A percentile compares a stretch with the other conserved stretches of the same genome.
Evolutionary conservation across 164 flowering plant genomes (phyloP).

Genomic region (Hamamelis virginiana): DNA sequence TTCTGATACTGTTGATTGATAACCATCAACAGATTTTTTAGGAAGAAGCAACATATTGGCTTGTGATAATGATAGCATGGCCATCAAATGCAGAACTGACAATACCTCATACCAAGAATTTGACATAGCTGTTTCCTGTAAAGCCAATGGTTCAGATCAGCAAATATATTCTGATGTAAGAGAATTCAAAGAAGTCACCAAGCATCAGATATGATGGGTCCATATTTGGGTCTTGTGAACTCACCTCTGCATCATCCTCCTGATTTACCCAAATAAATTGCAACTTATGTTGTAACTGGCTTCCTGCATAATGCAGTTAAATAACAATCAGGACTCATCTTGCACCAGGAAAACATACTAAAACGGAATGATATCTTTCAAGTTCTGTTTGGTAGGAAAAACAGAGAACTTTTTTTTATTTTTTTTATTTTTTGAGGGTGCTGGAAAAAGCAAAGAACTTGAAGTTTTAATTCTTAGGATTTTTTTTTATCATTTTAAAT

Average conservation of each 20-base stretch:
- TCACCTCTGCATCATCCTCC: conserved; percentile 89
- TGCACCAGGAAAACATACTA: not conserved
- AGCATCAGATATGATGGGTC: not conserved
- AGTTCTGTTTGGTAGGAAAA: conserved; percentile 4
- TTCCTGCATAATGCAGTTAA: conserved; percentile 45
- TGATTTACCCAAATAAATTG: conserved; percentile 92
- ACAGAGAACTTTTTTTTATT: too few species aligned
- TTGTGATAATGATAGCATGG: conserved; percentile 76
- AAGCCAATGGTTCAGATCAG: conserved; percentile 10
- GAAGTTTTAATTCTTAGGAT: too few species aligned
- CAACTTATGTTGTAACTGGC: conserved; percentile 68
- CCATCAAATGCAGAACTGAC: conserved; percentile 93
- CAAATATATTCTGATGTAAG: not conserved
- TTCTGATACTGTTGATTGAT: conserved; percentile 88
- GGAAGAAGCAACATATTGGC: conserved; percentile 89
- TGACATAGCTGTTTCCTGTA: conserved; percentile 82
- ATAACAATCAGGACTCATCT: conserved; percentile 7
- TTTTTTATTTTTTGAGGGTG: too few species aligned
- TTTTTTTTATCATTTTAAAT: too few species aligned
- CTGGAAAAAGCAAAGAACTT: too few species aligned
- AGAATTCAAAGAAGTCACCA: not conserved
- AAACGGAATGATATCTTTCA: not conserved
- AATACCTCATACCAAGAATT: conserved; percentile 95
- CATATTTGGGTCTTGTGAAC: not conserved
- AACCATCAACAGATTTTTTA: conserved; percentile 74